Evolutionary conservation across 1,284 basidiomycete genomes (phyloP).

Genomic region (Phylloporus sp.): DNA sequence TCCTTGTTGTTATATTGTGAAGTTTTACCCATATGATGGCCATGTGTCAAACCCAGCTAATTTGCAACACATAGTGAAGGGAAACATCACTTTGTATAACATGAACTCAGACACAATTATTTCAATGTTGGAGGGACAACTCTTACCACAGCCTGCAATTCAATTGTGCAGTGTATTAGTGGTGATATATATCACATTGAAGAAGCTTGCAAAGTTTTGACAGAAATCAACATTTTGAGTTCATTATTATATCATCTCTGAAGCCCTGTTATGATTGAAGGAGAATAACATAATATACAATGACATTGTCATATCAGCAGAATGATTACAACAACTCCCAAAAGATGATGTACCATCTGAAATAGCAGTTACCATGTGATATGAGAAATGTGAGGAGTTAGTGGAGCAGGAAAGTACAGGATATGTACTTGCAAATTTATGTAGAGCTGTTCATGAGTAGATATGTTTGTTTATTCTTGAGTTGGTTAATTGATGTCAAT

Average conservation of each 20-base stretch:
- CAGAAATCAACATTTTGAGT: not conserved
- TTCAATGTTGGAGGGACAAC: not conserved
- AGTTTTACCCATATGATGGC: not conserved
- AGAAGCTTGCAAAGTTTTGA: not conserved
- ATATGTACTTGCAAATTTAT: not conserved
- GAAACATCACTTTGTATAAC: not conserved
- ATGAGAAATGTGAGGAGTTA: not conserved
- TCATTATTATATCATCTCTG: not conserved
- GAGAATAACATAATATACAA: not conserved
- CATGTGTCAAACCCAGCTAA: not conserved
- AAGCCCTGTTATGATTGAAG: not conserved
- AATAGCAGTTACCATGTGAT: not conserved
- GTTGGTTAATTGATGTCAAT: not conserved
- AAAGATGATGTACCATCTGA: not conserved
- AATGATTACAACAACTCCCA: not conserved
- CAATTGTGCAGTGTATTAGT: not conserved
- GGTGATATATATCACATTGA: not conserved
- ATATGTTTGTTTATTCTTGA: not conserved
- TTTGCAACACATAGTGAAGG: not conserved
- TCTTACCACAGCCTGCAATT: not conserved
- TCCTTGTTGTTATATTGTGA: not conserved
- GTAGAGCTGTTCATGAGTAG: not conserved
- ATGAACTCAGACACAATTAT: not conserved
- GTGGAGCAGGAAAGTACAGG: not conserved
- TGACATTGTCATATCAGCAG: not conserved